A percentile compares a stretch with the other conserved stretches of the same genome.
Conservation (phyloP, 1,284 basidiomycete genomes). For the Naganishia sp. region DNA sequence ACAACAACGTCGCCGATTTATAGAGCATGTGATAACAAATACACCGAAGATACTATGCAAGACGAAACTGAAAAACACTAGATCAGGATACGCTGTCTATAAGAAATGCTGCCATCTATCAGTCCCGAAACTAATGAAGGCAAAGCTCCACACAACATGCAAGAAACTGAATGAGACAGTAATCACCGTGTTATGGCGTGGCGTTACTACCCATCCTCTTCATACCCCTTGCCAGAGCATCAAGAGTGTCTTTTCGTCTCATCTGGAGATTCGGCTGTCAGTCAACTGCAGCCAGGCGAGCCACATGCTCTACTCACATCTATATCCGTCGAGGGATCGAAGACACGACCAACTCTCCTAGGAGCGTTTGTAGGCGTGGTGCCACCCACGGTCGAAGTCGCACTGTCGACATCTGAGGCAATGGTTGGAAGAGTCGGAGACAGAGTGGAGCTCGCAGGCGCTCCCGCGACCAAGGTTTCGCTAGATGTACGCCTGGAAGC, state of each 20-base stretch:
- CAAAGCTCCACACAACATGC: background rate
- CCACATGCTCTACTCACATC: slow-evolving; percentile 22
- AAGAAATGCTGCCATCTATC: slow-evolving; percentile 3
- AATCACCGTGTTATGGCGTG: slow-evolving; percentile 3
- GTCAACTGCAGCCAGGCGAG: background rate
- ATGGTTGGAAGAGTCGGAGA: background rate
- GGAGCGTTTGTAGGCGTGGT: slow-evolving; percentile 3
- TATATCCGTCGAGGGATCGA: slow-evolving; percentile 34
- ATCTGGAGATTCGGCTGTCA: slow-evolving; percentile 1
- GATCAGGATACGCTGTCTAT: background rate
- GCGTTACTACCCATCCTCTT: slow-evolving; percentile 23
- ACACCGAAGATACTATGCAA: too few species aligned
- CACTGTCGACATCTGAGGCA: background rate
- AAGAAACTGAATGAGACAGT: background rate
- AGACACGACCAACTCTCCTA: slow-evolving; percentile 27
- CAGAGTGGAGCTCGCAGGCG: slow-evolving; percentile 1
- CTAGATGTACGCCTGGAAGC: slow-evolving; percentile 12
- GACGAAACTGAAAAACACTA: background rate
- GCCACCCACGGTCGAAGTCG: background rate
- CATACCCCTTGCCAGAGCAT: slow-evolving; percentile 25
- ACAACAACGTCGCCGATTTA: too few species aligned
- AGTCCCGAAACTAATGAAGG: background rate
- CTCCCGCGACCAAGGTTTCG: slow-evolving; percentile 14
- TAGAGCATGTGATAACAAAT: too few species aligned
- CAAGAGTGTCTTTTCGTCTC: slow-evolving; percentile 28